These are phyloP conservation scores for Hyphopichia buzzinii DNA, from an alignment of 1,139 yeast genomes.

Conservation along the genomic window DNA sequence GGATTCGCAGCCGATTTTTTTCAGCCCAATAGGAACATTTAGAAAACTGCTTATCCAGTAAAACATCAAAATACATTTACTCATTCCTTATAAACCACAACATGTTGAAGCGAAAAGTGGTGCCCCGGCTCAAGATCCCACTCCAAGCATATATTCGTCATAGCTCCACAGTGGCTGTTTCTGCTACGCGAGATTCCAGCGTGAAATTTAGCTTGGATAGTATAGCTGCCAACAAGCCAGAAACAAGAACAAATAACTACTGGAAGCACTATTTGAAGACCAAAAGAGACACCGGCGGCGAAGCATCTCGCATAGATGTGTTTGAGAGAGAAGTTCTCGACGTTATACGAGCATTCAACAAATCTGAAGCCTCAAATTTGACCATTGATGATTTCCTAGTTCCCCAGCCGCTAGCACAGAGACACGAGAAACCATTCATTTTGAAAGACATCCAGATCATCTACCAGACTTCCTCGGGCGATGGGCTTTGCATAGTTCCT, in stretches of 20 bases:
- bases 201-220: too few species aligned
- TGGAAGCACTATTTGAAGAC: slow-evolving; percentile 2
- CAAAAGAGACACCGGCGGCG: slow-evolving; percentile 29
- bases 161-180: too few species aligned
- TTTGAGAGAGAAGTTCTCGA: slow-evolving; percentile 24
- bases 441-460: slow-evolving; percentile 23
- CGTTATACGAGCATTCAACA: slow-evolving; percentile 15
- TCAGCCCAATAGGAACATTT: background rate
- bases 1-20: background rate
- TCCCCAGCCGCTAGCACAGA: slow-evolving; percentile 6
- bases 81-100: too few species aligned
- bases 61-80: too few species aligned
- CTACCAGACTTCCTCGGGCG: slow-evolving; percentile 35
- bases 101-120: too few species aligned
- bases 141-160: too few species aligned
- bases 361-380: slow-evolving; percentile 6
- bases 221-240: too few species aligned
- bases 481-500: slow-evolving; percentile 36
- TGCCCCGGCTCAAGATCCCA: too few species aligned
- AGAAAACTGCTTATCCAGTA: background rate
- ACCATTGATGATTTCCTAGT: slow-evolving; percentile 18
- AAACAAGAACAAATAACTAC: background rate
- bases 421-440: background rate
- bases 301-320: slow-evolving; percentile 24
- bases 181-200: too few species aligned